phyloP scores from a whole-genome alignment of 1,284 basidiomycete species.

The Ceratobasidium theobromae region DNA sequence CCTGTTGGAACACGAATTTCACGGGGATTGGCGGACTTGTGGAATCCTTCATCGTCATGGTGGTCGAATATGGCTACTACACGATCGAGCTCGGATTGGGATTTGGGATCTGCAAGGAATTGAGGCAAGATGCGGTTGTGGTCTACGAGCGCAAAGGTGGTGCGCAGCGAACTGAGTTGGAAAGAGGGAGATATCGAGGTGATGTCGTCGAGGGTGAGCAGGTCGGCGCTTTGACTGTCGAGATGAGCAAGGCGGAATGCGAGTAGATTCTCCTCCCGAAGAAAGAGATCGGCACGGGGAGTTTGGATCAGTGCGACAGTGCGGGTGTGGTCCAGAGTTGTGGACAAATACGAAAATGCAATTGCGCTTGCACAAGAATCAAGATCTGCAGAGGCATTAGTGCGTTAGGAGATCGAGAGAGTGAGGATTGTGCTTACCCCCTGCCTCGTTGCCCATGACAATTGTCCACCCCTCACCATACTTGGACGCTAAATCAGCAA shows the following conservation, averaged over 20 bases:
- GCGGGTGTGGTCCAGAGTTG: slow-evolving; percentile 52
- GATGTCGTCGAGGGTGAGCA: slow-evolving; percentile 63
- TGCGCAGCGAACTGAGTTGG: slow-evolving; percentile 53
- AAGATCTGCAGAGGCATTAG: neutral
- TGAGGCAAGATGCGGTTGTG: slow-evolving; percentile 73
- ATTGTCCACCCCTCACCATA: slow-evolving; percentile 69
- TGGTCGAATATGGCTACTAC: slow-evolving; percentile 82
- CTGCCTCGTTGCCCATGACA: slow-evolving; percentile 90
- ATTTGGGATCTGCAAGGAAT: slow-evolving; percentile 47
- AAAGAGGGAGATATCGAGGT: slow-evolving; percentile 43
- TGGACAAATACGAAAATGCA: slow-evolving; percentile 71
- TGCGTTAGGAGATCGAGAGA: neutral
- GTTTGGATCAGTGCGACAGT: slow-evolving; percentile 79
- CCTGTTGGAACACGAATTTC: slow-evolving; percentile 65
- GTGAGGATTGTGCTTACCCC: slow-evolving; percentile 57
- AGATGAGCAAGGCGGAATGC: slow-evolving; percentile 66
- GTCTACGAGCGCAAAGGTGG: slow-evolving; percentile 82
- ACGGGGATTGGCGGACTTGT: slow-evolving; percentile 64
- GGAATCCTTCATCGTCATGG: slow-evolving; percentile 80
- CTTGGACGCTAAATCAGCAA: slow-evolving; percentile 49
- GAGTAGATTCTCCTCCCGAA: slow-evolving; percentile 86
- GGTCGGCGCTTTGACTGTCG: slow-evolving; percentile 48
- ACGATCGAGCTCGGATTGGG: slow-evolving; percentile 44
- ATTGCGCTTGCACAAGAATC: slow-evolving; percentile 85
- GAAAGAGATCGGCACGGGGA: slow-evolving; percentile 62